phyloP scores from a whole-genome alignment of 139 green algal species.

The Coelastrella sp. region DNA sequence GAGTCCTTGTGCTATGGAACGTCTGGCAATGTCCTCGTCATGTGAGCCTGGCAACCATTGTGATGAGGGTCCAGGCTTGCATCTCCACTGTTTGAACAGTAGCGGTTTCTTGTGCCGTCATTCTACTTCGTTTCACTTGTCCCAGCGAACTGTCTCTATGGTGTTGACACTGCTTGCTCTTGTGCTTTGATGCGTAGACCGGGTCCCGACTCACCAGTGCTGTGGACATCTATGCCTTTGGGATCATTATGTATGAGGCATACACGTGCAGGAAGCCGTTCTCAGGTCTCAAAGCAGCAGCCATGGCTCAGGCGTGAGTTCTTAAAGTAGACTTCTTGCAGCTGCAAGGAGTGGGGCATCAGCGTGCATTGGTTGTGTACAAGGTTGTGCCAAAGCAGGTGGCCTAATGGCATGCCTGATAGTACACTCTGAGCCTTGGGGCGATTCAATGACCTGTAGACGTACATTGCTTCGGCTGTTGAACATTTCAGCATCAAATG shows the following conservation, averaged over 20 bases:
- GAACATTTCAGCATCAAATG: too few relatives aligned
- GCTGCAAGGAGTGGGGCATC: not conserved
- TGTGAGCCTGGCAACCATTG: too few relatives aligned
- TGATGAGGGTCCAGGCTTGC: too few relatives aligned
- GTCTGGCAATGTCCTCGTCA: too few relatives aligned
- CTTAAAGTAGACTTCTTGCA: not conserved
- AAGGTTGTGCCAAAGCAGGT: not conserved
- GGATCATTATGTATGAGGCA: not conserved
- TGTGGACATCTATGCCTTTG: constrained; percentile 19
- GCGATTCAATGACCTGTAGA: too few relatives aligned
- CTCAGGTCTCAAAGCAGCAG: not conserved
- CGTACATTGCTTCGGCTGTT: too few relatives aligned
- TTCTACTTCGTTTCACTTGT: not conserved
- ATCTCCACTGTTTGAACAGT: not conserved
- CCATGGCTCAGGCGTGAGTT: not conserved
- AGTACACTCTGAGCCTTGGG: too few relatives aligned
- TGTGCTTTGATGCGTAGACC: not conserved
- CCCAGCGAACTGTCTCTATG: too few relatives aligned
- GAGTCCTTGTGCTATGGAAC: not conserved
- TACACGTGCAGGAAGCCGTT: not conserved
- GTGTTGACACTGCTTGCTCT: not conserved
- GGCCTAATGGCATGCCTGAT: too few relatives aligned
- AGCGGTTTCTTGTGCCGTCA: not conserved
- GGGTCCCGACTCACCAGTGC: not conserved
- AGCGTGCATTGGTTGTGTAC: not conserved